Evolutionary conservation across 768 basidiomycete genomes (phyloP), one percentile per base, ranked within the genome.

Genomic region (Clathrus columnatus): DNA sequence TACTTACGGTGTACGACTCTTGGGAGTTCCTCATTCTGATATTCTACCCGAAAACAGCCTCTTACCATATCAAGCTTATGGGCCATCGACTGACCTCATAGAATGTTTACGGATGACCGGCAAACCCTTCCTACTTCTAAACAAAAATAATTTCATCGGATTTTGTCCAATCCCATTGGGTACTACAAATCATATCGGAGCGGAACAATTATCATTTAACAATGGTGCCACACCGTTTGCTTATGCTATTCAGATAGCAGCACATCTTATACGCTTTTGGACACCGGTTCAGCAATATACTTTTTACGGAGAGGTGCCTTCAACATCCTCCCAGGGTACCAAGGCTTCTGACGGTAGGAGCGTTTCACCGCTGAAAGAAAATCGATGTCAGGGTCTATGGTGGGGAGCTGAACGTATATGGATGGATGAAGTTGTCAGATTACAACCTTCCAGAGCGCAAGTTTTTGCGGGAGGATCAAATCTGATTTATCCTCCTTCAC

Each of bases 331-430:
- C 30, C 48, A 54, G 5, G 4, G 27, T 4, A n/a, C 48, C 24
- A 47, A 57, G 2, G 28, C 32, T 7, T 27, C 51, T 29, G 10
- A 24, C 24, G 32, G 30, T 44, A 53, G 44, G 23, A 32, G 28
- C 18, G 29, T 42, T 6, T 23, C 48, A 7, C 44, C 46, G 29
- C 32, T 48, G 16, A 48, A 47, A 20, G 54, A 55, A 62, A 76
- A 69, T 48, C 73, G 81, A 42, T 90, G 81, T 64, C 87, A 91
- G 63, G 88, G 88, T 1, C 64, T 93, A 7, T 95, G 90, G 90
- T 88, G 87, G 85, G 92, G 92, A 7, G 81, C 84, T 1, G 91
- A 93, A 63, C 78, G 88, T 27, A 87, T 93, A 51, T 95, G 91
- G 91, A 72, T 77, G 4, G 87, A 86, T 57, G 91, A 95, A 59